A percentile compares a stretch with the other conserved stretches of the same genome.
Conservation (phyloP, 83 land plant species). For the Larix sibirica region DNA sequence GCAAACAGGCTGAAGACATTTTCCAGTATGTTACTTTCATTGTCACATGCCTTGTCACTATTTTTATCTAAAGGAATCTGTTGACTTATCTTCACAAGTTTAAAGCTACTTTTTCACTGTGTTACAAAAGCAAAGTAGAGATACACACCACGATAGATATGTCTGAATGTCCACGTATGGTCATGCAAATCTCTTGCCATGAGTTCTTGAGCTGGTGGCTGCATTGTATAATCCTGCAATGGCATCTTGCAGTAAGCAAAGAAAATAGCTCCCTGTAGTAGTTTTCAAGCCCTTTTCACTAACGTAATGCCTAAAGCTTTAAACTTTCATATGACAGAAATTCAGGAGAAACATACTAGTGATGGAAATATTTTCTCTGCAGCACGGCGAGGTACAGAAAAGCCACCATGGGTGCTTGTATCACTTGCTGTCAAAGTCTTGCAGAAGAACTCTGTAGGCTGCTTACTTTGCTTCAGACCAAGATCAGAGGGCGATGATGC, state of each 20-base stretch:
- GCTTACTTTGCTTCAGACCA: conserved; percentile 78
- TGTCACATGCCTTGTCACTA: background rate
- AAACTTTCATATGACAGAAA: background rate
- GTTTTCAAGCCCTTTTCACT: background rate
- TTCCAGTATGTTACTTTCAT: background rate
- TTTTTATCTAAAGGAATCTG: background rate
- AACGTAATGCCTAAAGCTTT: background rate
- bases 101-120: too few species aligned
- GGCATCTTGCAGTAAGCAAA: background rate
- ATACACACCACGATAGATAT: conserved; percentile 87
- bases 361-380: conserved; percentile 99
- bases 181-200: conserved; percentile 92
- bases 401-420: conserved; percentile 99
- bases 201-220: conserved; percentile 98
- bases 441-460: conserved; percentile 97
- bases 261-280: background rate
- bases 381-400: conserved; percentile 96
- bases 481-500: conserved; percentile 80
- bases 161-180: conserved; percentile 89
- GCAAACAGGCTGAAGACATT: background rate
- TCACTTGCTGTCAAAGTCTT: conserved; percentile 99
- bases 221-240: conserved; percentile 84
- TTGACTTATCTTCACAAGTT: too few species aligned
- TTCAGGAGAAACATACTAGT: conserved; percentile 55
- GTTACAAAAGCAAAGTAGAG: too few species aligned